Conservation (phyloP, 345 rosid genomes). For the Sonneratia caseolaris region DNA sequence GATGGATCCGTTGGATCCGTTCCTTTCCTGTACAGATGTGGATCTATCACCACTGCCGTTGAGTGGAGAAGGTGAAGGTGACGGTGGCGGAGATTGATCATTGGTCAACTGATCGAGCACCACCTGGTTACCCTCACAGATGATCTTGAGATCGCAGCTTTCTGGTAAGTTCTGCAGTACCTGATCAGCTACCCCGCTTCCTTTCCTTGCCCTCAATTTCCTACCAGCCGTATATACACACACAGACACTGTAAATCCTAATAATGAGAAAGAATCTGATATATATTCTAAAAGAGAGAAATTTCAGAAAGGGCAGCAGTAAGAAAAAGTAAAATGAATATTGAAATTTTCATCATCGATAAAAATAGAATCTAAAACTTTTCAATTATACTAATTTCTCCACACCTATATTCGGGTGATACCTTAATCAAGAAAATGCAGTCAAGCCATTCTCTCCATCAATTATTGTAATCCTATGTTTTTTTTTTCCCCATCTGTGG, state of each 20-base stretch:
- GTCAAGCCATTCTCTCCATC: neutral
- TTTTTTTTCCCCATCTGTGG: too few relatives aligned
- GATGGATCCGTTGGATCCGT: conserved; percentile 16
- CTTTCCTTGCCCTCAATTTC: conserved; percentile 36
- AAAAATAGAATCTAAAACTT: too few relatives aligned
- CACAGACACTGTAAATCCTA: too few relatives aligned
- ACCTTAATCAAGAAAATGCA: neutral
- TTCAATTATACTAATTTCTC: too few relatives aligned
- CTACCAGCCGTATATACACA: conserved; percentile 14
- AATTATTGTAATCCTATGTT: neutral
- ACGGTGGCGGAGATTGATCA: conserved; percentile 10
- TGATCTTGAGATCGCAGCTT: conserved; percentile 40
- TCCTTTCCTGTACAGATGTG: conserved; percentile 6
- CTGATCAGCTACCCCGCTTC: conserved; percentile 41
- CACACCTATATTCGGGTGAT: too few relatives aligned
- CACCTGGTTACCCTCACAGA: conserved; percentile 51
- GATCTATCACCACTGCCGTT: neutral
- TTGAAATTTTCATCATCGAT: too few relatives aligned
- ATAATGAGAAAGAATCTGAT: too few relatives aligned
- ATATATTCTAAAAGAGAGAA: too few relatives aligned
- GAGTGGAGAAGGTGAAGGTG: neutral
- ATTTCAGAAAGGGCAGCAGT: too few relatives aligned
- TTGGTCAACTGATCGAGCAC: conserved; percentile 17
- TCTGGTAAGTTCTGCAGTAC: conserved; percentile 33
- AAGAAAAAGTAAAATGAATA: too few relatives aligned